A percentile compares a stretch with the other conserved stretches of the same genome.
These are phyloP conservation scores for Schizosaccharomyces pombe DNA, from an alignment of 805 yeast species.

Conservation along the genomic window DNA sequence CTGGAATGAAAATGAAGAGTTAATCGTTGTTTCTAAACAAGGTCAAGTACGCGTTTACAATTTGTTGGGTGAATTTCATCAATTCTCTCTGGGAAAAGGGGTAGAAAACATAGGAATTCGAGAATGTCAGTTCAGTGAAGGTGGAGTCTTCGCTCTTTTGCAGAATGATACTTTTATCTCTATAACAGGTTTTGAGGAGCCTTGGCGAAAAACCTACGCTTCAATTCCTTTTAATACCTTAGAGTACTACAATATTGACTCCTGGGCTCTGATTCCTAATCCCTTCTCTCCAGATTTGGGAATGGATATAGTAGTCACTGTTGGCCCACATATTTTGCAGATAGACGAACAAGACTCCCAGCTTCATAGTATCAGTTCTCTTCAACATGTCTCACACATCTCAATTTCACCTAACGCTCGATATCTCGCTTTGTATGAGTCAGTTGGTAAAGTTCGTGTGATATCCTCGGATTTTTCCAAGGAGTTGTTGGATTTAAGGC, in stretches of 20 bases:
- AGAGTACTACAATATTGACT: neutral
- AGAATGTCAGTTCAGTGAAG: slow-evolving; percentile 20
- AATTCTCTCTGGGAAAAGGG: slow-evolving; percentile 20
- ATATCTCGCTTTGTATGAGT: slow-evolving; percentile 29
- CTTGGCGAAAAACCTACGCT: slow-evolving; percentile 11
- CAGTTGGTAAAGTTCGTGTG: slow-evolving; percentile 25
- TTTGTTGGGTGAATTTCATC: slow-evolving; percentile 43
- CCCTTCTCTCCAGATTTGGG: slow-evolving; percentile 10
- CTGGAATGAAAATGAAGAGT: slow-evolving; percentile 30
- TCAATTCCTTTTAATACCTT: slow-evolving; percentile 2
- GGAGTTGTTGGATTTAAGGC: slow-evolving; percentile 22
- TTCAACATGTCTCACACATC: slow-evolving; percentile 25
- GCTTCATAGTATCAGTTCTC: slow-evolving; percentile 15
- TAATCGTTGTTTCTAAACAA: slow-evolving; percentile 30
- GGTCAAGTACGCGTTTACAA: slow-evolving; percentile 41
- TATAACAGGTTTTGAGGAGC: slow-evolving; percentile 21
- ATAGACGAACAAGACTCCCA: slow-evolving; percentile 18
- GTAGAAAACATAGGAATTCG: slow-evolving; percentile 17
- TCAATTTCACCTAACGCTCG: slow-evolving; percentile 30
- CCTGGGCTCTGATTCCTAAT: slow-evolving; percentile 16
- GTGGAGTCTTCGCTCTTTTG: slow-evolving; percentile 24
- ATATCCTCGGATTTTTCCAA: slow-evolving; percentile 25
- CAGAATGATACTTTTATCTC: slow-evolving; percentile 21
- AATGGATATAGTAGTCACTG: slow-evolving; percentile 14
- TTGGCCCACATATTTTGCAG: slow-evolving; percentile 10